Evolutionary conservation across 2,329 filamentous ascomycete species (phyloP).

Genomic region (Aphanocladium album): DNA sequence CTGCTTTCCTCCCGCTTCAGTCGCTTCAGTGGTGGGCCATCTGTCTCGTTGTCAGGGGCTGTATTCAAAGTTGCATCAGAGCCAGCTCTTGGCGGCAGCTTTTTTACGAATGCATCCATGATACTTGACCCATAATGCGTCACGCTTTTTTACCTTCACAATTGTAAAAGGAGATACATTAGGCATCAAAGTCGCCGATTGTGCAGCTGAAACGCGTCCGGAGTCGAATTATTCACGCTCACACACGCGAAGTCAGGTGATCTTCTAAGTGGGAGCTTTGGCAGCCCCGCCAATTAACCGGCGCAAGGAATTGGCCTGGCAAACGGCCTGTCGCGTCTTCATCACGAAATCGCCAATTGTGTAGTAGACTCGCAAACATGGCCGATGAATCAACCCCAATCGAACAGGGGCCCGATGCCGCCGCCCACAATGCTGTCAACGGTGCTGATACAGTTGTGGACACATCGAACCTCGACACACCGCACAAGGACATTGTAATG

Average conservation of each 20-base stretch:
- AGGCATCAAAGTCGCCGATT: neutral
- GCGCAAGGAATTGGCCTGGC: neutral
- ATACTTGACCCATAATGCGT: neutral
- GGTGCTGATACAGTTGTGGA: neutral
- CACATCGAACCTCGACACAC: conserved; percentile 16
- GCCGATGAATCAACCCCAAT: conserved; percentile 24
- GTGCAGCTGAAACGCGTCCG: conserved; percentile 8
- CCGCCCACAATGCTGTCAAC: neutral
- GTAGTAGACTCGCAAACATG: conserved; percentile 20
- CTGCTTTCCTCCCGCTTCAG: conserved; percentile 23
- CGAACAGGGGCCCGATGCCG: conserved; percentile 13
- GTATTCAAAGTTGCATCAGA: neutral
- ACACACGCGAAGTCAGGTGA: conserved; percentile 13
- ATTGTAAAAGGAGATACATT: neutral
- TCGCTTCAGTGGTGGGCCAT: conserved; percentile 25
- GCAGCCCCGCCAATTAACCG: conserved; percentile 1
- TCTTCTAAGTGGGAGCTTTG: neutral
- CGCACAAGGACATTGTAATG: conserved; percentile 39
- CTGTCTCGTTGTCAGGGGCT: neutral
- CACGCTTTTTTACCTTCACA: neutral
- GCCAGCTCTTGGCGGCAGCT: conserved; percentile 4
- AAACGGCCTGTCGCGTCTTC: neutral
- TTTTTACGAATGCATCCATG: conserved; percentile 15
- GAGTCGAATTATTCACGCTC: neutral
- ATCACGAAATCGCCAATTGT: neutral